Evolutionary conservation across 2,329 filamentous ascomycete genomes (phyloP).

Genomic region (Myriosclerotinia curreyana): DNA sequence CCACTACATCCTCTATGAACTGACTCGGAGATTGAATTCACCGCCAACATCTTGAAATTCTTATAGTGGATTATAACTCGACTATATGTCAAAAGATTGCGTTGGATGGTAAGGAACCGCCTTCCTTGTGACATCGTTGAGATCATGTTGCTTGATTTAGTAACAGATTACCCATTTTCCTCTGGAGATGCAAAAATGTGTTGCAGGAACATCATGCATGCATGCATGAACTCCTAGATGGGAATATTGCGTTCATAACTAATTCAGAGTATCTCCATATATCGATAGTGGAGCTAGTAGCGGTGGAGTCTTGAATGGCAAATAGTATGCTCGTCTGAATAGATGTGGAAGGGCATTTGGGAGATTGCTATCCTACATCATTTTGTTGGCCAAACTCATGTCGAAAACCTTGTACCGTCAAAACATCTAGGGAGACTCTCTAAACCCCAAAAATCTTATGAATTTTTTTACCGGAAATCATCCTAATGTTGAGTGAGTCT

Average conservation of each 20-base stretch:
- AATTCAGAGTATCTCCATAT: not conserved
- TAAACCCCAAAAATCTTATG: not conserved
- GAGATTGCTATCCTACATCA: not conserved
- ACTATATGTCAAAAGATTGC: not conserved
- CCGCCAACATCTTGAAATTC: not conserved
- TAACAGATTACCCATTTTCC: not conserved
- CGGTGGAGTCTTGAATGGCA: not conserved
- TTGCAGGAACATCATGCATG: constrained; percentile 6
- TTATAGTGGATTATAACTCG: not conserved
- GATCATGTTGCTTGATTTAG: not conserved
- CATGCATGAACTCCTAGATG: constrained; percentile 14
- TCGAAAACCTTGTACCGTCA: no score
- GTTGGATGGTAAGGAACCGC: not conserved
- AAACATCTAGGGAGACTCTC: not conserved
- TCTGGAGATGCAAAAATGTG: not conserved
- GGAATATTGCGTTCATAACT: not conserved
- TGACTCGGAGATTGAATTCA: not conserved
- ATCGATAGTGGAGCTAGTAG: constrained; percentile 6
- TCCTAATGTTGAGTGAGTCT: not conserved
- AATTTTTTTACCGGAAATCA: not conserved
- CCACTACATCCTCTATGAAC: not conserved
- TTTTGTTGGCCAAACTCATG: no score
- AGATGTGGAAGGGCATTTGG: not conserved
- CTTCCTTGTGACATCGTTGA: not conserved
- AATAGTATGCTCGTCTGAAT: not conserved